Evolutionary conservation across 1,139 yeast species (phyloP).

Genomic region (Lodderomyces theae): DNA sequence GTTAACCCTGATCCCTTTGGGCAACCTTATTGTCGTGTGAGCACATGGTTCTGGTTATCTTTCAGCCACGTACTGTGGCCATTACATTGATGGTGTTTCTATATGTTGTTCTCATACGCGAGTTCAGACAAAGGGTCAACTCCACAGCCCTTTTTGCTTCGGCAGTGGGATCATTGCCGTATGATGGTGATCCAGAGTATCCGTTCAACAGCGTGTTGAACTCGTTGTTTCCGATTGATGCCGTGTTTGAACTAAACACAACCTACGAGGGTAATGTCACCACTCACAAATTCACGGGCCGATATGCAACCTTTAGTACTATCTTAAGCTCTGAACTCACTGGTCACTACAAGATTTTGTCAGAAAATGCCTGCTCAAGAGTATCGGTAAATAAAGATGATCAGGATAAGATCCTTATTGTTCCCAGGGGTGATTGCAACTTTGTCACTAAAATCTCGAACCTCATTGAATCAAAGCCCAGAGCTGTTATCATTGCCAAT

Average conservation of each 20-base stretch:
- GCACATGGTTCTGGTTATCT: not conserved
- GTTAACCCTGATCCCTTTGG: too few species aligned
- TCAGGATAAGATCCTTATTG: slow-evolving; percentile 28
- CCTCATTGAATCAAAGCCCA: slow-evolving; percentile 30
- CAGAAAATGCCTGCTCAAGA: slow-evolving; percentile 30
- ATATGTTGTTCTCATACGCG: slow-evolving; percentile 15
- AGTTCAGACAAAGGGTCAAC: slow-evolving; percentile 19
- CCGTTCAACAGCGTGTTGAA: slow-evolving; percentile 39
- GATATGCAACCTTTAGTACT: slow-evolving; percentile 47
- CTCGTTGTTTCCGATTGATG: slow-evolving; percentile 44
- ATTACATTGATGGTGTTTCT: not conserved
- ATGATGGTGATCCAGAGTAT: slow-evolving; percentile 28
- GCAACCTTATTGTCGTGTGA: not conserved
- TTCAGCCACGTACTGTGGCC: not conserved
- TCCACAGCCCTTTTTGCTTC: not conserved
- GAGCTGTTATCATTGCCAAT: slow-evolving; percentile 39
- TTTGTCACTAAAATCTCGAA: slow-evolving; percentile 40
- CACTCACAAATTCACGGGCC: slow-evolving; percentile 28
- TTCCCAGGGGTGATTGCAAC: slow-evolving; percentile 43
- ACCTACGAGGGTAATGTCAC: slow-evolving; percentile 18
- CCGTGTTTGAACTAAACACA: slow-evolving; percentile 30
- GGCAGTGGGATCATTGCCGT: not conserved
- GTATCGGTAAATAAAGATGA: slow-evolving; percentile 14
- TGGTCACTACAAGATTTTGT: slow-evolving; percentile 27
- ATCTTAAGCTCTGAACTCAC: slow-evolving; percentile 25